These are phyloP conservation scores for Hemisphaericaspora xylofermentans DNA, from an alignment of 1,139 yeast genomes.

Conservation along the genomic window DNA sequence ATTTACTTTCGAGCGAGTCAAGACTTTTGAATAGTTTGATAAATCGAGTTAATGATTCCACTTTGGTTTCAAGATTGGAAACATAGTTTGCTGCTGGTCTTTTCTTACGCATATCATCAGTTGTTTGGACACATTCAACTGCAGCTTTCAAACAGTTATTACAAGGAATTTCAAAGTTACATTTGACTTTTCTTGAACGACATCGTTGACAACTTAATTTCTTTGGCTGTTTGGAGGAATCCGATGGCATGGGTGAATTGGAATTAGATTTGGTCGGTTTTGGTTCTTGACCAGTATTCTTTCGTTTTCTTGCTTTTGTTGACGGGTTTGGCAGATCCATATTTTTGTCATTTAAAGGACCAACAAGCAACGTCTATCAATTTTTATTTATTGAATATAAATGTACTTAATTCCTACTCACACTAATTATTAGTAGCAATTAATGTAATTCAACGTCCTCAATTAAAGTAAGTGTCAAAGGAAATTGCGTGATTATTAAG, in stretches of 20 bases:
- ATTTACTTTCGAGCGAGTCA: conserved; percentile 22
- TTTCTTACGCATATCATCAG: conserved; percentile 52
- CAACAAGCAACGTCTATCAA: no score
- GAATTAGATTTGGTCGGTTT: not conserved
- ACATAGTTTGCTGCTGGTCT: conserved; percentile 54
- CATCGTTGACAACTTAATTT: conserved; percentile 47
- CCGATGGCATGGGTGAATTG: conserved; percentile 1
- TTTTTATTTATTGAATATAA: no score
- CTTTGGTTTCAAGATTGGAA: conserved; percentile 30
- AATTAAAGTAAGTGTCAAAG: not conserved
- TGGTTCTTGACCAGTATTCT: not conserved
- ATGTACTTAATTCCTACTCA: no score
- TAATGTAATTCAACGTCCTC: not conserved
- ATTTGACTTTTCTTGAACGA: conserved; percentile 53
- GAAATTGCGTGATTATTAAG: not conserved
- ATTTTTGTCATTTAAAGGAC: not conserved
- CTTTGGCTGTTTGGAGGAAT: conserved; percentile 4
- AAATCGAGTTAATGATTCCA: conserved; percentile 24
- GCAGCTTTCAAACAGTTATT: conserved; percentile 45
- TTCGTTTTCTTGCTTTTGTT: not conserved
- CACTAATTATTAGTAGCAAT: no score
- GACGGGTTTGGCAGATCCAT: conserved; percentile 1
- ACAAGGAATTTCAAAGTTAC: conserved; percentile 53
- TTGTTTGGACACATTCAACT: conserved; percentile 49
- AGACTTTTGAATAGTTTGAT: conserved; percentile 25